Base-by-base conservation (phyloP, 2,329 filamentous ascomycete species). In the Dactylonectria macrodidyma region DNA sequence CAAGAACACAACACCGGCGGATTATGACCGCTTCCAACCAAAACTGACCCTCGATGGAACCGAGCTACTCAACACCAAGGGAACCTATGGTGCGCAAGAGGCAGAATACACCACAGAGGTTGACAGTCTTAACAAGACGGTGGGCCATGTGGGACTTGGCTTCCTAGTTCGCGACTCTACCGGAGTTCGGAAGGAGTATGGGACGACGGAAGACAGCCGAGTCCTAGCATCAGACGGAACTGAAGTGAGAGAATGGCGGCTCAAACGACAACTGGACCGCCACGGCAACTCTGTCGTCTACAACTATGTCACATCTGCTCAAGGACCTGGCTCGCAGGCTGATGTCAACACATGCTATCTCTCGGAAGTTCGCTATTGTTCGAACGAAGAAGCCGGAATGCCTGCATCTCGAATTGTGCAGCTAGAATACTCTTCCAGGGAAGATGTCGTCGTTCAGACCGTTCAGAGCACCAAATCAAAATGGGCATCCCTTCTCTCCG, bases 171-270 rank as follows among this genome's bases (percentile, higher is more conserved):
- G 14, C 9, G 57, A 60, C 30, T 36, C 22, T 24, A 60, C 46
- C 16, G 57, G 57, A 50, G 10, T 14, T 26, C 14, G 33, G 57
- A 51, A 34, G 10, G 44, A 60, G 46, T 60, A 60, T 41, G 57
- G 57, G n/a, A 60, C 57, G 24, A 50, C 44, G 19, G 19, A 22
- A 4, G 57, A 60, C 36, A 60, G 57, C 26, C 57, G 33, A 30
- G 38, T 48, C 46, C 19, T 50, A 44, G 14, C 22, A 14, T 9
- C 41, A 9, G 26, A 48, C 24, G 41, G 41, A 19, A 16, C 2
- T 14, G 8, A 26, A 30, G 60, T 57, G 38, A n/a, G 57, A 41
- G 60, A 63, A 48, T 63, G 60, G 60, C 51, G 60, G 12, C 55
- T 55, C 50, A 57, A 63, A 48, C 50, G 12, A 26, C 52, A 46